A percentile compares a stretch with the other conserved stretches of the same genome.
Evolutionary conservation across 225 moss, liverwort and hornwort species (phyloP).

Genomic region (Straminergon stramineum): DNA sequence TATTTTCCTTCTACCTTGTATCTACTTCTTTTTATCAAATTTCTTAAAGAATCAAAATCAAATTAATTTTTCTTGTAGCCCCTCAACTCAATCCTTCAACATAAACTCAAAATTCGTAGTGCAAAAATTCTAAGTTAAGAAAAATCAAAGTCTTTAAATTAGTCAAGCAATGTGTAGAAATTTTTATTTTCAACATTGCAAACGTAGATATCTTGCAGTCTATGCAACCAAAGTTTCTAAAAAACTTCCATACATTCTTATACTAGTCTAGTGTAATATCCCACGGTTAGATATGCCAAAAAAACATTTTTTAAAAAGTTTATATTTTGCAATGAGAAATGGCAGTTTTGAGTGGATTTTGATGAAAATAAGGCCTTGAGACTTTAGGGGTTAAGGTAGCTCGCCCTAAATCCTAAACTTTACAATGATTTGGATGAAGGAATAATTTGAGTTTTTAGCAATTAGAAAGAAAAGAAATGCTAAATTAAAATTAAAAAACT

Average conservation of each 20-base stretch:
- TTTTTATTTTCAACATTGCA: rapidly evolving
- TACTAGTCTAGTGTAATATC: no score
- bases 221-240: neutral
- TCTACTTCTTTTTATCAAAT: neutral
- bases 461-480: no score
- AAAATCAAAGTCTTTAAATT: neutral
- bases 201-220: neutral
- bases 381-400: neutral
- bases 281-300: neutral
- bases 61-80: rapidly evolving
- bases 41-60: neutral
- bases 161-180: neutral
- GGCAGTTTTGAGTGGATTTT: neutral
- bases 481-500: neutral
- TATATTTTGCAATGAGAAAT: neutral
- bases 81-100: no score
- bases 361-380: neutral
- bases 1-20: neutral
- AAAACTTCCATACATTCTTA: neutral
- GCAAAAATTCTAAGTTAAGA: neutral
- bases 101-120: neutral
- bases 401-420: neutral
- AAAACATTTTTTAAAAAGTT: neutral
- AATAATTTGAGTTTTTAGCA: neutral
- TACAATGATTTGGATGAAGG: neutral